Evolutionary conservation across 768 basidiomycete species (phyloP), one percentile per base, ranked within the genome.

Genomic region (Suillus clintonianus): DNA sequence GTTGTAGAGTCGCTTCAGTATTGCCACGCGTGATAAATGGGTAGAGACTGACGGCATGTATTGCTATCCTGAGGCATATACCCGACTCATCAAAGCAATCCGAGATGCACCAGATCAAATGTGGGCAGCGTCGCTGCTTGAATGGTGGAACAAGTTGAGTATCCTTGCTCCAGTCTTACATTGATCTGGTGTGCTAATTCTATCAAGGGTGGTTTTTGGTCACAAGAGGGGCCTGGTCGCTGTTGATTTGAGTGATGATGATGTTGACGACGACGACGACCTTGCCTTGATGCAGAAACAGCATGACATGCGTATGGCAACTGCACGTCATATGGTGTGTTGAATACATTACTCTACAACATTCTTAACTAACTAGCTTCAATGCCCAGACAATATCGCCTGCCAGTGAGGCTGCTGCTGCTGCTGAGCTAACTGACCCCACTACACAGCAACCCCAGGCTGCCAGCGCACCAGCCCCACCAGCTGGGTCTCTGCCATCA

Each of bases 21-120:
- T 62, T 13, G 22, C 37, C 5, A 15, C 56, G 4, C 42, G 7
- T 4, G 24, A 62, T 15, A 62, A 62, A 43, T 62, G 62, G 56
- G 42, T 48, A 1, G 56, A 59, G 22, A 59, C 42, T 47, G 62
- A 62, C n/a, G n/a, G n/a, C n/a, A n/a, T n/a, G n/a, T n/a, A n/a
- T n/a, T n/a, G n/a, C n/a, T n/a, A n/a, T n/a, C n/a, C n/a, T n/a
- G n/a, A 62, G 10, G 56, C 57, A 32, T 62, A 62, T 47, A 59
- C 41, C 41, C 15, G 57, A n/a, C 45, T 62, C 27, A 24, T 48
- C 47, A 48, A 48, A 11, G 45, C 45, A 22, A 48, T 48, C 22
- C 5, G 14, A 24, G 47, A 48, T 6, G 22, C 22, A 27, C 22
- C 22, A 14, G 22, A 48, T 24, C 22, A 7, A 24, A 24, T 14